Evolutionary conservation across 345 rosid species (phyloP).

Genomic region (Chamaenerion angustifolium): DNA sequence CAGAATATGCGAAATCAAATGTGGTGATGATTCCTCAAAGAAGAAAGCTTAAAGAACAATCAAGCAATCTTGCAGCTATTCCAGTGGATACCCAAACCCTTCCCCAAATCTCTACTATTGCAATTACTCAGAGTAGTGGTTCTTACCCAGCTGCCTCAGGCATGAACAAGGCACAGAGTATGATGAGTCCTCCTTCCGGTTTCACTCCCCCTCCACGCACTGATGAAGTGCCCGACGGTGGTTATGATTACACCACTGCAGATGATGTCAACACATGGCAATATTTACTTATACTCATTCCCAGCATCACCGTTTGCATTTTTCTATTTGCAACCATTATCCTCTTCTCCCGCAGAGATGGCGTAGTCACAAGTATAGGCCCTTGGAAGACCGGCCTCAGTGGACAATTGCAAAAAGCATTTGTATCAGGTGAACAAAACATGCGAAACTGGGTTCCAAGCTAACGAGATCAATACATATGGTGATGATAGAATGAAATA

Average conservation of each 20-base stretch:
- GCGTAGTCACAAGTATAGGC: slow-evolving; percentile 36
- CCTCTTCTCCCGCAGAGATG: slow-evolving; percentile 29
- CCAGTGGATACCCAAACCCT: slow-evolving; percentile 21
- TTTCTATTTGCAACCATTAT: slow-evolving; percentile 14
- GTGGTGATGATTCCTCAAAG: slow-evolving; percentile 17
- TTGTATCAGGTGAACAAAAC: slow-evolving; percentile 46
- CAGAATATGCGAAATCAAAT: slow-evolving; percentile 6
- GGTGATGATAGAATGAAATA: too few species aligned
- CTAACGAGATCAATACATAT: too few species aligned
- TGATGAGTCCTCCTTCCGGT: too few species aligned
- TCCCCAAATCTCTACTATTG: slow-evolving; percentile 24
- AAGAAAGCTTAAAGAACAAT: slow-evolving; percentile 46
- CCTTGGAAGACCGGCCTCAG: slow-evolving; percentile 97
- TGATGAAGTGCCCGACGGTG: too few species aligned
- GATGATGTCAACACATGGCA: slow-evolving; percentile 19
- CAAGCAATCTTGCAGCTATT: slow-evolving; percentile 48
- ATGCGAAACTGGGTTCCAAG: too few species aligned
- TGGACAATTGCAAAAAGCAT: slow-evolving; percentile 89
- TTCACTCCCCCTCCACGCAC: too few species aligned
- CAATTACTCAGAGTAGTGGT: slow-evolving; percentile 66
- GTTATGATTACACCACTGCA: too few species aligned
- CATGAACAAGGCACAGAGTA: too few species aligned
- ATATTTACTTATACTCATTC: slow-evolving; percentile 32
- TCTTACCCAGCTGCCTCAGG: slow-evolving; percentile 48
- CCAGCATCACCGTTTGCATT: slow-evolving; percentile 17